These are phyloP conservation scores for Rhizopogon sp. DNA, from an alignment of 768 basidiomycete species.

Conservation along the genomic window DNA sequence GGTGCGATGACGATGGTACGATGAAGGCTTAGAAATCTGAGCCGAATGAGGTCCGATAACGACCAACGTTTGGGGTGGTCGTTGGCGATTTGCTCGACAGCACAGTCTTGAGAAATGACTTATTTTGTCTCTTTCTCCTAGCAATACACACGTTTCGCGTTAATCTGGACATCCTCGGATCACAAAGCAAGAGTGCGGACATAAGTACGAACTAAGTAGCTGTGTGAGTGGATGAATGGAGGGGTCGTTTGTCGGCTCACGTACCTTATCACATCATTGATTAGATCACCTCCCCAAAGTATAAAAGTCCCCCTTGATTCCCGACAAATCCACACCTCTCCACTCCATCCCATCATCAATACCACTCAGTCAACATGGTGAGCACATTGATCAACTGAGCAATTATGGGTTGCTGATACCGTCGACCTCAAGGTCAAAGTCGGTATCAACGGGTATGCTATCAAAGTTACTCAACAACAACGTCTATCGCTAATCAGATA, in stretches of 20 bases:
- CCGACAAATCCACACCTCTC: slow-evolving; percentile 1
- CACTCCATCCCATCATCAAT: slow-evolving; percentile 3
- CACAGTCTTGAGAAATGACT: neutral
- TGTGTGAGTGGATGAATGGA: no score
- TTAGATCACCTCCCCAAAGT: slow-evolving; percentile 5
- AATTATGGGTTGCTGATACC: slow-evolving; percentile 2
- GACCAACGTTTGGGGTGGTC: slow-evolving; percentile 1
- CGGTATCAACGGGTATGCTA: slow-evolving; percentile 89
- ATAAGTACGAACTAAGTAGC: no score
- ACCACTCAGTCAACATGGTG: slow-evolving; percentile 20
- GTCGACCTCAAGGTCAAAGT: slow-evolving; percentile 60
- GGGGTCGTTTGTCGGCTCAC: no score
- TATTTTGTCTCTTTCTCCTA: neutral
- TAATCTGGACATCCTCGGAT: no score
- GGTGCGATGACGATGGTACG: slow-evolving; percentile 3
- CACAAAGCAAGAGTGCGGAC: no score
- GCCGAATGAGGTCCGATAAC: slow-evolving; percentile 6
- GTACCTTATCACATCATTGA: neutral
- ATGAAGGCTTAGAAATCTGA: neutral
- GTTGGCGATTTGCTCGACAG: neutral
- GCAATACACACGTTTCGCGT: slow-evolving; percentile 6
- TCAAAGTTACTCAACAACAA: neutral
- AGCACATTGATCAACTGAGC: neutral
- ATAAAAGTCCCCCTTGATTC: slow-evolving; percentile 17
- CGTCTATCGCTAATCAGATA: slow-evolving; percentile 9